phyloP scores from a whole-genome alignment of 345 rosid species.

The Gossypium mustelinum region DNA sequence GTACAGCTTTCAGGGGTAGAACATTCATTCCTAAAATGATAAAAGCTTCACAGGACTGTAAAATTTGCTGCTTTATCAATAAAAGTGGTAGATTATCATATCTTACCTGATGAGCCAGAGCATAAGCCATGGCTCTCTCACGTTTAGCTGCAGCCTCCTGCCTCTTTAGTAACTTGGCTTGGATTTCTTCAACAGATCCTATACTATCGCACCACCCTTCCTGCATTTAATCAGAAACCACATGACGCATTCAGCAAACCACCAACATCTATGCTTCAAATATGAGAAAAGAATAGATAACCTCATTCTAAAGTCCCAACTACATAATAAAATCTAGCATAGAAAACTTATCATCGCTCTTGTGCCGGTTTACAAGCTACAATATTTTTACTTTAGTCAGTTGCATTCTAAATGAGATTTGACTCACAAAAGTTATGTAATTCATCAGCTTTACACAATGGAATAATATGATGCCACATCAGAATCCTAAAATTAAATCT shows the following conservation, averaged over 20 bases:
- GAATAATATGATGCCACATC: not conserved
- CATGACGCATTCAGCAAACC: constrained; percentile 14
- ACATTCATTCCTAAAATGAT: not conserved
- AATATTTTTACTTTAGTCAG: not conserved
- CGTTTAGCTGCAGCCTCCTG: constrained; percentile 99
- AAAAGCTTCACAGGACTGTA: not conserved
- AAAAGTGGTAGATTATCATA: not conserved
- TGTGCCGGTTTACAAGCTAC: not conserved
- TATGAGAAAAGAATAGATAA: not conserved
- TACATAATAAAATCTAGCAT: not conserved
- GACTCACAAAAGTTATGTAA: not conserved
- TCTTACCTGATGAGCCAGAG: constrained; percentile 91
- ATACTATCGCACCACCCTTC: constrained; percentile 96
- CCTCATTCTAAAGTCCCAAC: not conserved
- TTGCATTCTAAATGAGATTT: constrained; percentile 3
- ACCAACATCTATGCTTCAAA: constrained; percentile 12
- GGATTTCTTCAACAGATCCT: constrained; percentile 95
- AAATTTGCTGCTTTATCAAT: not conserved
- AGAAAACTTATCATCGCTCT: not conserved
- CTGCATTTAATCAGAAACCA: constrained; percentile 36
- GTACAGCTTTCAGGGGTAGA: not conserved
- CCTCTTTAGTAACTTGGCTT: constrained; percentile 82
- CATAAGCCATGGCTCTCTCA: constrained; percentile 99
- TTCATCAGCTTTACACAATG: not conserved
- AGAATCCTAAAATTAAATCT: not conserved